Percentiles rank a stretch among this genome's conserved stretches.
Evolutionary conservation across 1,284 basidiomycete genomes (phyloP).

Genomic region (Cutaneotrichosporon arboriforme): DNA sequence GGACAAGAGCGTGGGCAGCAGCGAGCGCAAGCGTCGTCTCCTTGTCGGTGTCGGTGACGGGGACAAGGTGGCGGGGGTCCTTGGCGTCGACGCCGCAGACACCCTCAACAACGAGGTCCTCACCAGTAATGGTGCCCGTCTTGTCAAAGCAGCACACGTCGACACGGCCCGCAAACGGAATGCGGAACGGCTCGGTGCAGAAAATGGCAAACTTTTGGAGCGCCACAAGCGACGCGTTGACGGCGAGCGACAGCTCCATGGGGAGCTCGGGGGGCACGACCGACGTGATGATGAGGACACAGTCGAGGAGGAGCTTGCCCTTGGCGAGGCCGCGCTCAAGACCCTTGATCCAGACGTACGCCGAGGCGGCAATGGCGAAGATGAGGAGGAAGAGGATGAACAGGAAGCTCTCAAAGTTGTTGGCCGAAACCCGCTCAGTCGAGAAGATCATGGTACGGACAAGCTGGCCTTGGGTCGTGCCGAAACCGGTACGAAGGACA

Average conservation of each 20-base stretch:
- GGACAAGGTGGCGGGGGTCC: slow-evolving; percentile 63
- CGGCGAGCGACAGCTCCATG: slow-evolving; percentile 91
- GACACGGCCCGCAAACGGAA: slow-evolving; percentile 84
- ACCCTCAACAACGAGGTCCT: slow-evolving; percentile 89
- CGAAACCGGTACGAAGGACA: slow-evolving; percentile 91
- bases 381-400: slow-evolving; percentile 95
- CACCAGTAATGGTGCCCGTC: slow-evolving; percentile 92
- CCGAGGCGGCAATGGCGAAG: slow-evolving; percentile 90
- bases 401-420: slow-evolving; percentile 86
- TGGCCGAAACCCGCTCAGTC: slow-evolving; percentile 87
- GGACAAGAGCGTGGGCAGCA: slow-evolving; percentile 89
- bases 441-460: slow-evolving; percentile 97
- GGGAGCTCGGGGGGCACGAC: slow-evolving; percentile 93
- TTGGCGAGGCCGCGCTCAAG: slow-evolving; percentile 86
- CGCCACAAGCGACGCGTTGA: slow-evolving; percentile 88
- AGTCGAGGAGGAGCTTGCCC: slow-evolving; percentile 85
- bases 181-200: slow-evolving; percentile 95
- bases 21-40: slow-evolving; percentile 86
- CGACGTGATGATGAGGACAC: slow-evolving; percentile 88
- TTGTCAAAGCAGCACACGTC: slow-evolving; percentile 98
- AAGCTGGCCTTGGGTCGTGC: slow-evolving; percentile 89
- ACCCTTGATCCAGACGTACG: slow-evolving; percentile 95
- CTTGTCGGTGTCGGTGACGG: slow-evolving; percentile 67
- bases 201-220: slow-evolving; percentile 91
- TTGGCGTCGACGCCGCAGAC: slow-evolving; percentile 68